Evolutionary conservation across 1,139 yeast genomes (phyloP), one percentile per base, ranked within the genome.

Genomic region (Saccharomyces hybrid): DNA sequence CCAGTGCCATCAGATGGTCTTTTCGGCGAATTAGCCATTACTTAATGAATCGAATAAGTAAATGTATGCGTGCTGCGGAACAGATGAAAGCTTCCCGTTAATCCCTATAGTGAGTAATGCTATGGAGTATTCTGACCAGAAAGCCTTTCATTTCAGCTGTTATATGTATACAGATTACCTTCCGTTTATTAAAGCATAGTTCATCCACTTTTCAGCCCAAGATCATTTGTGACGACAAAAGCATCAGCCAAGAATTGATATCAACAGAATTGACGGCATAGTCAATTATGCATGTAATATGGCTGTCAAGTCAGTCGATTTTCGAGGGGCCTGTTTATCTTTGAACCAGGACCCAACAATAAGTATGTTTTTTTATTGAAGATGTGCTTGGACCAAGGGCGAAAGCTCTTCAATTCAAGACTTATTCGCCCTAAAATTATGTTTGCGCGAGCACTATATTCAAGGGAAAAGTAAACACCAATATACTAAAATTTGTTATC

Each of bases 1-100:
- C 7, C 27, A 25, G 14, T 25, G 14, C 30, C 30, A 16, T 49
- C 51, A 11, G 26, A 9, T 9, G 51, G 51, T 26, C 51, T 49
- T 25, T 48, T 48, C 25, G 50, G 50, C 26, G 50, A 48, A 20
- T 34, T 44, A 8, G n/a, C 50, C 48, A 54, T 30, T 25, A 41
- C 50, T 61, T 31, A 31, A 31, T 31, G 6, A 31, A 31, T 31
- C 6, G 4, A 31, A 31, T 2, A 4, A 31, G 34, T 31, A 31
- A 2, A 20, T 20, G 23, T 31, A 31, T 31, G 34, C 6, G 34
- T 31, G 34, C 34, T 31, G 5, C 4, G 4, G 34, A 31, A 31
- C 34, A 31, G 34, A 31, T 31, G 6, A 31, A 31, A 31, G 34
- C 34, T 31, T 31, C 23, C 23, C 23, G 34, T 31, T 31, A 31